Evolutionary conservation across 1,139 yeast species (phyloP).

Genomic region (Sugiyamaella pinicola): DNA sequence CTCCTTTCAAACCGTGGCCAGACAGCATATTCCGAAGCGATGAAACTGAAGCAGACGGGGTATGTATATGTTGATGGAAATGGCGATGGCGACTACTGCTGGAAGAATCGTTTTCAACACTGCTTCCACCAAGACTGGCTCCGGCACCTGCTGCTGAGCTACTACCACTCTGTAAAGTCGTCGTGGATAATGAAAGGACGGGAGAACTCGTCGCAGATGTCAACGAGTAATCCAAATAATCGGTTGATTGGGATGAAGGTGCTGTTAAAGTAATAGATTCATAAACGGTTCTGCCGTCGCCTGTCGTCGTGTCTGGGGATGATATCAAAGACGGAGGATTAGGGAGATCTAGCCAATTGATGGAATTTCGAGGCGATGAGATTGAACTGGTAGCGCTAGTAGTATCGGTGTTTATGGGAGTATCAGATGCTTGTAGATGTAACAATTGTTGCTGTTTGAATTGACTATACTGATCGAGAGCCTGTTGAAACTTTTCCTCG

Average conservation of each 20-base stretch:
- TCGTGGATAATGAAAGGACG: neutral
- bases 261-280: neutral
- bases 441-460: neutral
- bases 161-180: neutral
- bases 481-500: neutral
- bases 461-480: neutral
- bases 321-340: neutral
- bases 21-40: slow-evolving; percentile 12
- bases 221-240: neutral
- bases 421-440: too few relatives aligned
- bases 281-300: neutral
- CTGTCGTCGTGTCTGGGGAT: neutral
- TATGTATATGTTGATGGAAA: slow-evolving; percentile 10
- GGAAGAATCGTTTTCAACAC: neutral
- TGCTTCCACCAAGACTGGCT: neutral
- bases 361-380: neutral
- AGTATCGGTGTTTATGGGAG: neutral
- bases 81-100: slow-evolving; percentile 4
- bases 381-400: neutral
- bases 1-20: neutral
- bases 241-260: neutral
- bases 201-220: slow-evolving; percentile 2
- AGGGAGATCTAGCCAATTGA: neutral
- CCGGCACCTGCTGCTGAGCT: neutral
- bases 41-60: slow-evolving; percentile 14